phyloP scores from a whole-genome alignment of 257 asterid species.

The Penstemon barbatus region DNA sequence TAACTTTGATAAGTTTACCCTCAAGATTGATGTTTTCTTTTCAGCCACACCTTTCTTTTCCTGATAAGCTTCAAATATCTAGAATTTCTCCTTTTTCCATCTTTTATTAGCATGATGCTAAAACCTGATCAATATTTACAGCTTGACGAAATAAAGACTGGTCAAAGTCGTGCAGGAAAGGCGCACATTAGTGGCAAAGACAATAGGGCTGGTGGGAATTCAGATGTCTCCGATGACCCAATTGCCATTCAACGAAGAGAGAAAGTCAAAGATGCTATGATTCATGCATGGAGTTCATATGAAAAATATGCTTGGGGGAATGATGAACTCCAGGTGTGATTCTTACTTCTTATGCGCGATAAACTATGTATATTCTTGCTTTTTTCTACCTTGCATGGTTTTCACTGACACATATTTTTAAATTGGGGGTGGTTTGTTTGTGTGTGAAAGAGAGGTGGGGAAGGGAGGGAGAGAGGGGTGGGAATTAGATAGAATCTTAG shows the following conservation, averaged over 20 bases:
- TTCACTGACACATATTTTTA: not conserved
- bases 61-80: not conserved
- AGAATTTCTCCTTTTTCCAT: conserved; percentile 1
- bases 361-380: not conserved
- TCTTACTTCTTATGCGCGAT: conserved; percentile 17
- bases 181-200: conserved; percentile 28
- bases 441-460: too few relatives aligned
- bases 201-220: conserved; percentile 21
- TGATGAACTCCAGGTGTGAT: conserved; percentile 90
- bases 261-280: conserved; percentile 91
- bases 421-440: too few relatives aligned
- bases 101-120: conserved; percentile 7
- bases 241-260: conserved; percentile 67
- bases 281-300: conserved; percentile 96
- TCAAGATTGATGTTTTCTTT: not conserved
- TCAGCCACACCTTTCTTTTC: conserved; percentile 13
- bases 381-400: not conserved
- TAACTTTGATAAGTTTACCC: not conserved
- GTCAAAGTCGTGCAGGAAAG: conserved; percentile 36
- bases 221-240: conserved; percentile 56
- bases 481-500: too few relatives aligned
- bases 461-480: too few relatives aligned
- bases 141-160: conserved; percentile 68
- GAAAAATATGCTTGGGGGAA: conserved; percentile 99
- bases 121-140: conserved; percentile 39